Evolutionary conservation across 2,329 filamentous ascomycete species (phyloP).

Genomic region (Diaporthe sp.): DNA sequence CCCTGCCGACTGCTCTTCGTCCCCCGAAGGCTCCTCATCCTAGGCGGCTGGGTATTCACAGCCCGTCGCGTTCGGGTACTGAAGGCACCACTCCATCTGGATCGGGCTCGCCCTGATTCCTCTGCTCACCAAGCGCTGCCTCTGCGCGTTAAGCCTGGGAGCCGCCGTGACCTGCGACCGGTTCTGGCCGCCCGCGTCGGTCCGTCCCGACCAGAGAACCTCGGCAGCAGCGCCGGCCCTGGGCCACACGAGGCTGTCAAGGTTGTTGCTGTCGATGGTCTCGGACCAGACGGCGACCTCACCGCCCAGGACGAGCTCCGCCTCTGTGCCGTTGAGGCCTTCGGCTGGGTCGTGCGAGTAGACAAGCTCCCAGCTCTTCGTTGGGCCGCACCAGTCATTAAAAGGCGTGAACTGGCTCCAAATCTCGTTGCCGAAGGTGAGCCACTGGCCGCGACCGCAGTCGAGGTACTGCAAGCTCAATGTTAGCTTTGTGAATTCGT

Average conservation of each 20-base stretch:
- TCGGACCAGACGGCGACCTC: slow-evolving; percentile 88
- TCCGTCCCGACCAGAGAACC: slow-evolving; percentile 82
- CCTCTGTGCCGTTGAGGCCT: slow-evolving; percentile 70
- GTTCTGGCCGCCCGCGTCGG: slow-evolving; percentile 75
- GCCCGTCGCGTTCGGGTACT: slow-evolving; percentile 65
- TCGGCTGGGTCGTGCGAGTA: slow-evolving; percentile 83
- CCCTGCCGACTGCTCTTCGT: background rate
- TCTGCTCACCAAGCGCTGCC: slow-evolving; percentile 78
- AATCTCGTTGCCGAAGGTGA: slow-evolving; percentile 74
- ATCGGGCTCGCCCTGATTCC: slow-evolving; percentile 75
- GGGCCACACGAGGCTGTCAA: slow-evolving; percentile 85
- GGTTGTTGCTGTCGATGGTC: slow-evolving; percentile 79
- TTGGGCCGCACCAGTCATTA: slow-evolving; percentile 83
- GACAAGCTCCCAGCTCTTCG: slow-evolving; percentile 84
- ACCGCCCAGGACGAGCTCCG: slow-evolving; percentile 81
- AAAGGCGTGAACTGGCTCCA: slow-evolving; percentile 71
- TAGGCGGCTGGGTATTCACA: slow-evolving; percentile 49
- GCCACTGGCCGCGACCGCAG: slow-evolving; percentile 84
- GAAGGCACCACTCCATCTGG: slow-evolving; percentile 80
- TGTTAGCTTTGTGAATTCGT: slow-evolving; percentile 39
- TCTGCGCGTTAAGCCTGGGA: slow-evolving; percentile 79
- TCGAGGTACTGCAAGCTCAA: slow-evolving; percentile 75
- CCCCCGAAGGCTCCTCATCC: slow-evolving; percentile 17
- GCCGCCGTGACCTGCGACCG: slow-evolving; percentile 78
- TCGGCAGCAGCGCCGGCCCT: slow-evolving; percentile 80